Evolutionary conservation across 331 rosid species (phyloP).

Genomic region (Prunus yedoensis): DNA sequence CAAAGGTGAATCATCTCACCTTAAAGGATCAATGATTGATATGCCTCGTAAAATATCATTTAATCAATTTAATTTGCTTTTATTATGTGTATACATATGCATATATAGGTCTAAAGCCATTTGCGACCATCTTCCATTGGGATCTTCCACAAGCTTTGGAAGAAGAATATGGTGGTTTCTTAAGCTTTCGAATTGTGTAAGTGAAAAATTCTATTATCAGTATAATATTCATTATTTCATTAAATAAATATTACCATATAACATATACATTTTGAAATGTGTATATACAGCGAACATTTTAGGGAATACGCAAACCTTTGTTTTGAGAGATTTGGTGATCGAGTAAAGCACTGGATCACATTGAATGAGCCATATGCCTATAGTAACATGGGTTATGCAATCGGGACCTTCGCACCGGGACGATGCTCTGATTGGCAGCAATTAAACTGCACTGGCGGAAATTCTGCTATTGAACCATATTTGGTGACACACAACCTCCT

Average conservation of each 20-base stretch:
- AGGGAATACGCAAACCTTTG: constrained; percentile 18
- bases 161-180: constrained; percentile 49
- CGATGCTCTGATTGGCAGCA: constrained; percentile 27
- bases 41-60: not conserved
- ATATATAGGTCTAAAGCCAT: constrained; percentile 47
- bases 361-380: constrained; percentile 31
- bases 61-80: not conserved
- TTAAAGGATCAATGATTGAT: not conserved
- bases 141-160: constrained; percentile 72
- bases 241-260: too few species aligned
- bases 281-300: constrained; percentile 10
- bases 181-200: constrained; percentile 36
- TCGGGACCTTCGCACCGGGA: constrained; percentile 8
- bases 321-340: constrained; percentile 26
- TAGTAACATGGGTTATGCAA: constrained; percentile 13
- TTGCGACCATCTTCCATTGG: constrained; percentile 60
- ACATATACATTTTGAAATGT: not conserved
- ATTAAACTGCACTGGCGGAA: constrained; percentile 23
- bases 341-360: constrained; percentile 38
- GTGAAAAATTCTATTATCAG: not conserved
- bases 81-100: too few species aligned
- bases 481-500: constrained; percentile 19
- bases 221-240: not conserved
- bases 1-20: constrained; percentile 28
- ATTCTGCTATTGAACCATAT: constrained; percentile 36